Evolutionary conservation across 2,329 filamentous ascomycete genomes (phyloP), one percentile per base, ranked within the genome.

Genomic region (Neurospora sp.): DNA sequence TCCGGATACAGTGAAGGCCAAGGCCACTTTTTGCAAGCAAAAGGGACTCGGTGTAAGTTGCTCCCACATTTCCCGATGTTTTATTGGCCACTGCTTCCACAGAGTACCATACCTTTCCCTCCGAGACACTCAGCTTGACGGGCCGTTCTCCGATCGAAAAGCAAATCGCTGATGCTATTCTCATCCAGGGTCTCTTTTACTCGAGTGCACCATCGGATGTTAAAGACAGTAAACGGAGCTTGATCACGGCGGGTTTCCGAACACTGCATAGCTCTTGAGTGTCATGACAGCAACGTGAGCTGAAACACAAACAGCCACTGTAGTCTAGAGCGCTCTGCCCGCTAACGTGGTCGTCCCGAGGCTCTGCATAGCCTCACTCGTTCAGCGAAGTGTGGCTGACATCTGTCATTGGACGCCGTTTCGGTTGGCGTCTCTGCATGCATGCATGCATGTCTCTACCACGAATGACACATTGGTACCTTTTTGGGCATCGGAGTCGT

Each of bases 121-220:
- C 23, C 36, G 33, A 62, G 17, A 38, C 28, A 36, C 66, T 38
- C 36, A 66, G 33, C 38, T 58, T 42, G 70, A 40, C 42, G 36
- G 23, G 23, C 52, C 52, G 66, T 70, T 62, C 36, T 38, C 10
- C 38, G 28, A 19, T 19, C 15, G 19, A 11, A 43, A 28, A 67
- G 42, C 70, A 70, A 67, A 71, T 39, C n/a, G 11, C 68, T 74
- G 68, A 73, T 66, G 38, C n/a, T 68, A 17, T 67, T 40, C 38
- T 52, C n/a, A 23, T 46, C n/a, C 74, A 89, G 87, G 92, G 92
- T 0, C 80, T 96, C 9, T 95, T 93, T 78, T 96, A 94, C 79
- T 94, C 91, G 90, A 89, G 90, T 68, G 91, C 89, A n/a, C 90
- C 90, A 15, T 88, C 87, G 3, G 92, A 96, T 81, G 85, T 86